A percentile compares a stretch with the other conserved stretches of the same genome.
phyloP scores from a whole-genome alignment of 305 asterid species.

The Solanum hybrid region DNA sequence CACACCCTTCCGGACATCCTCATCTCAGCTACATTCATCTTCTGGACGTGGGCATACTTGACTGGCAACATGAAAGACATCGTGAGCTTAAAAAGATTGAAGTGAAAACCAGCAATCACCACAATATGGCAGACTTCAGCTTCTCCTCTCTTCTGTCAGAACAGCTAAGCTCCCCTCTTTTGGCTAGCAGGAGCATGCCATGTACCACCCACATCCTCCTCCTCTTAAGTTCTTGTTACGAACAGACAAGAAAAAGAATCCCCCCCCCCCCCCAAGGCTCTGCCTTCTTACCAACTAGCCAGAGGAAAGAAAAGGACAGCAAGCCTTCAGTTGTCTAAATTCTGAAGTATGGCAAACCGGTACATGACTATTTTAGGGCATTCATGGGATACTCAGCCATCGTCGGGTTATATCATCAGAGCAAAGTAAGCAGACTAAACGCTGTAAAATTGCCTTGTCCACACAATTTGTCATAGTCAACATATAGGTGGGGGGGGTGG shows the following conservation, averaged over 20 bases:
- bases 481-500: not conserved
- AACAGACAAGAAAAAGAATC: not conserved
- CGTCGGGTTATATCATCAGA: not conserved
- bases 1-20: not conserved
- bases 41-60: not conserved
- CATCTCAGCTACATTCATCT: not conserved
- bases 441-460: not conserved
- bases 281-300: not conserved
- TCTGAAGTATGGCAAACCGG: not conserved
- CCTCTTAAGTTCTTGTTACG: not conserved
- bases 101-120: not conserved
- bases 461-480: not conserved
- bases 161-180: not conserved
- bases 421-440: not conserved
- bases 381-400: not conserved
- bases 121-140: not conserved
- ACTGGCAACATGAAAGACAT: not conserved
- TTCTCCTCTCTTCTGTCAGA: not conserved
- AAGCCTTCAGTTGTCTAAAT: not conserved
- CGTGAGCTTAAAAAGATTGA: not conserved
- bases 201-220: not conserved
- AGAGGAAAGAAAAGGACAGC: not conserved
- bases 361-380: not conserved
- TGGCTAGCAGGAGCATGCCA: not conserved
- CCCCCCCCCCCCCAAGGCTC: not conserved